These are phyloP conservation scores for Ophiostoma quercus DNA, from an alignment of 2,329 filamentous ascomycete genomes.

Conservation along the genomic window DNA sequence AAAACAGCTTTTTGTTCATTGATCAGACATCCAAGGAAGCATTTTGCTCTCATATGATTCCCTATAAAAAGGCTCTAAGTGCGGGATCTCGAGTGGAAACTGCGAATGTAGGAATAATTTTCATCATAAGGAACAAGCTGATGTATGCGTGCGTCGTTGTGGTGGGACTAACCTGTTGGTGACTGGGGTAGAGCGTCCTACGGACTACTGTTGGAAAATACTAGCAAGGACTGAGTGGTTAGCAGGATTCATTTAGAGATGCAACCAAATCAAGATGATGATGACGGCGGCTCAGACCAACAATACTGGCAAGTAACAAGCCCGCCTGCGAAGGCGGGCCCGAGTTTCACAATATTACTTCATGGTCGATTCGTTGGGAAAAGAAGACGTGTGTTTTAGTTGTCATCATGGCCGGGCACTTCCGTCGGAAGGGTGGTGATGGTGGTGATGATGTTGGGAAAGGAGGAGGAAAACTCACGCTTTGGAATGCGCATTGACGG, in stretches of 20 bases:
- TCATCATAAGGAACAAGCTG: conserved; percentile 55
- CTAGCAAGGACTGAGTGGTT: conserved; percentile 6
- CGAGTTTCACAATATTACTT: conserved; percentile 66
- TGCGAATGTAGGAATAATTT: conserved; percentile 74
- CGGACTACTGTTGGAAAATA: background rate
- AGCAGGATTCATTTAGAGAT: background rate
- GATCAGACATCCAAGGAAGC: conserved; percentile 68
- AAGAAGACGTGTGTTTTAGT: conserved; percentile 67
- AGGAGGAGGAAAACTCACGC: conserved; percentile 16
- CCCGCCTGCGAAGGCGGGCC: conserved; percentile 48
- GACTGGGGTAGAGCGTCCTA: background rate
- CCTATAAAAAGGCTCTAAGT: conserved; percentile 54
- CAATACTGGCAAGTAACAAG: conserved; percentile 91
- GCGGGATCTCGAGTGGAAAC: conserved; percentile 71
- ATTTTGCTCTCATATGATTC: conserved; percentile 61
- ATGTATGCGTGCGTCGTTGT: conserved; percentile 14
- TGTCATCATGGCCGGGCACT: conserved; percentile 62
- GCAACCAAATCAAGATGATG: background rate
- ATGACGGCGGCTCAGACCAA: conserved; percentile 27
- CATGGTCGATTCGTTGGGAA: conserved; percentile 85
- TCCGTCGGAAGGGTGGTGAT: background rate
- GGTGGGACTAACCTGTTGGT: conserved; percentile 5
- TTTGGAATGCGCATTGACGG: background rate
- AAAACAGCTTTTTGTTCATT: conserved; percentile 16
- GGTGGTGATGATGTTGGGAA: background rate